A percentile compares a stretch with the other conserved stretches of the same genome.
Conservation (phyloP, 768 basidiomycete genomes). For the Wakefieldia striispora region DNA sequence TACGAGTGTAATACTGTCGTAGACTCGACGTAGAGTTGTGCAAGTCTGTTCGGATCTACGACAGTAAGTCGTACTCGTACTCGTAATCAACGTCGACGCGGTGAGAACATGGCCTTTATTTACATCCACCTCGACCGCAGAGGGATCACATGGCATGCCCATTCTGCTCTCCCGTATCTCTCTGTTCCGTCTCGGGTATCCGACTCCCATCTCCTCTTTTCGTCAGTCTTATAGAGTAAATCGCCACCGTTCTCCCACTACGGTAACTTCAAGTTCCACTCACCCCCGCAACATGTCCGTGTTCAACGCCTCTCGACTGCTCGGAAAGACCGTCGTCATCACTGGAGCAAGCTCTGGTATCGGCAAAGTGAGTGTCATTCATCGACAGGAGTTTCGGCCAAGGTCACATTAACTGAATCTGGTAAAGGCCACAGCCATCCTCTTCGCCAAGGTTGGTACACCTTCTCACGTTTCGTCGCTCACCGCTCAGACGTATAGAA, state of each 20-base stretch:
- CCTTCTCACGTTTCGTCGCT: background rate
- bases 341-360: slow-evolving; percentile 92
- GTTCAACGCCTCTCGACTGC: slow-evolving; percentile 77
- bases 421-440: slow-evolving; percentile 86
- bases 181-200: slow-evolving; percentile 2
- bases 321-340: slow-evolving; percentile 82
- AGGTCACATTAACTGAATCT: no score
- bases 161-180: background rate
- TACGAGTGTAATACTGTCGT: no score
- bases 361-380: slow-evolving; percentile 63
- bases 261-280: background rate
- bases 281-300: slow-evolving; percentile 55
- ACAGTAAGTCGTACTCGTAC: no score
- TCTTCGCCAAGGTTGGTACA: slow-evolving; percentile 76
- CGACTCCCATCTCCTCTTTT: background rate
- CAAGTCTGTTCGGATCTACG: no score
- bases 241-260: background rate
- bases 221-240: background rate
- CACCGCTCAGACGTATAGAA: background rate
- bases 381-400: background rate
- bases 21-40: no score
- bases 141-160: slow-evolving; percentile 5
- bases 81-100: no score
- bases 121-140: no score
- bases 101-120: no score